Evolutionary conservation across 75 land plant genomes (phyloP), one percentile per base, ranked within the genome.

Genomic region (Cupressus sempervirens): DNA sequence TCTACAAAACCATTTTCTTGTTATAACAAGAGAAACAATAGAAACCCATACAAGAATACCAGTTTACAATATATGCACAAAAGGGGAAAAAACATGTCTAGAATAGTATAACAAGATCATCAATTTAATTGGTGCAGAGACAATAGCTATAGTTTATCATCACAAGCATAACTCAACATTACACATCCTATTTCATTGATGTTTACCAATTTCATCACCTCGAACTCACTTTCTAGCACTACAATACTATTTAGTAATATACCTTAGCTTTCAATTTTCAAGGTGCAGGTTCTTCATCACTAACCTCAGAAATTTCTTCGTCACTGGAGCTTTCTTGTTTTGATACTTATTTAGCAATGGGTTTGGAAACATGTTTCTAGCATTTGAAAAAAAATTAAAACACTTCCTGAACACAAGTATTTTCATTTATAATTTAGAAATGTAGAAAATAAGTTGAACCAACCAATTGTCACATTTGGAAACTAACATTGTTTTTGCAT

Each of bases 291-390:
- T 82, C 83, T 16, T 82, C 62, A 32, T 82, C 83, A 53, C 83
- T 82, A 58, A 53, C 83, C n/a, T 82, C 83, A 48, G 83, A 32
- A 46, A 32, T 52, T 13, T 82, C 83, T 16, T 82, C 83, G 6
- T 53, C 65, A 46, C 83, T 82, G 38, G 53, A 52, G 62, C 62
- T 82, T 13, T 82, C 83, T 43, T 79, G 43, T 82, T 52, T 53
- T 7, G n/a, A 32, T 10, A 13, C 74, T 30, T 1, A 12, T 70
- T 70, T 70, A 3, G 74, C 50, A 6, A 50, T 4, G 50, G 83
- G 62, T 7, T 82, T 53, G 45, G 34, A 3, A 32, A 70, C 35
- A 70, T 11, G 1, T 32, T 70, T 70, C 74, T 70, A 35, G 32
- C 32, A 70, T 70, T 30, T 23, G 11, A 30, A 10, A 8, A 70